Percentiles rank a stretch among this genome's conserved stretches.
phyloP scores from a whole-genome alignment of 192 early-diverging fungal species.

The Backusella psychrophila region DNA sequence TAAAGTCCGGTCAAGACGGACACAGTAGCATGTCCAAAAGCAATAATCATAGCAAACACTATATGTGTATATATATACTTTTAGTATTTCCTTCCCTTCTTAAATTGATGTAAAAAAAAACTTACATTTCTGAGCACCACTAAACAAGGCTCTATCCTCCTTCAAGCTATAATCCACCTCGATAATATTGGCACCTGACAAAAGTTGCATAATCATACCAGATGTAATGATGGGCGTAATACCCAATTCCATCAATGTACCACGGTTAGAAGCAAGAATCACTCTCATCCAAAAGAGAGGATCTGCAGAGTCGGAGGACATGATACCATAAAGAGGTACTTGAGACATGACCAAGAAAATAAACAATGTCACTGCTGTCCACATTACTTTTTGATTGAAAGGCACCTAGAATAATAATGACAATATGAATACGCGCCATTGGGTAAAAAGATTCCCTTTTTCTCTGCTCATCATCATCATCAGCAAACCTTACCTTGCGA shows the following conservation, averaged over 20 bases:
- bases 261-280: conserved; percentile 99
- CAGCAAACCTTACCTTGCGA: conserved; percentile 73
- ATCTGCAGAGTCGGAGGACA: conserved; percentile 99
- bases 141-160: conserved; percentile 98
- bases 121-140: conserved; percentile 96
- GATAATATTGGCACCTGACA: conserved; percentile 97
- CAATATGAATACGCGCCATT: not conserved
- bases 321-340: conserved; percentile 99
- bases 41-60: conserved; percentile 99
- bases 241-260: conserved; percentile 99
- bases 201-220: conserved; percentile 99
- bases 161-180: conserved; percentile 99
- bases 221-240: conserved; percentile 99
- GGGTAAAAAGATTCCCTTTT: not conserved
- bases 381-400: conserved; percentile 98
- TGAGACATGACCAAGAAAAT: conserved; percentile 99
- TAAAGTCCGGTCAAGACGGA: conserved; percentile 98
- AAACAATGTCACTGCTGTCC: conserved; percentile 99
- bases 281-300: conserved; percentile 99
- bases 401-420: conserved; percentile 61
- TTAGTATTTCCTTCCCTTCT: not conserved
- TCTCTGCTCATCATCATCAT: not conserved
- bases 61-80: no score
- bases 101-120: not conserved
- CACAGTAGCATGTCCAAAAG: conserved; percentile 97